Evolutionary conservation across 2,329 filamentous ascomycete genomes (phyloP).

Genomic region (Colletotrichum tabaci): DNA sequence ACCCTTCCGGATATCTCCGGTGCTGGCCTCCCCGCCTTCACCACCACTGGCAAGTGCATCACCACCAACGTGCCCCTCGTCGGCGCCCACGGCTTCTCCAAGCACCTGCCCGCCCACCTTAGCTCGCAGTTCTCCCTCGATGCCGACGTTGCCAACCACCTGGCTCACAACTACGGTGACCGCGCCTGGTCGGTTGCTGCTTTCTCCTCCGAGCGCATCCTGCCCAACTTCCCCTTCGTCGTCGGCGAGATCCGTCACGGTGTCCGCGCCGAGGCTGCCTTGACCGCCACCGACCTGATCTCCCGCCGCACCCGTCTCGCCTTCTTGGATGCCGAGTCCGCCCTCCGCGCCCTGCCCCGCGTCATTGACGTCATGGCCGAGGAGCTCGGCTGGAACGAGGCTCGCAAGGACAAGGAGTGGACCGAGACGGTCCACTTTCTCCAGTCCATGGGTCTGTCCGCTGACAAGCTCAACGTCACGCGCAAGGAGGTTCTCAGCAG

Average conservation of each 20-base stretch:
- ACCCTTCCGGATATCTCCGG: conserved; percentile 76
- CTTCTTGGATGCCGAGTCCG: conserved; percentile 82
- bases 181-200: conserved; percentile 80
- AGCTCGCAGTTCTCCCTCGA: conserved; percentile 53
- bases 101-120: conserved; percentile 52
- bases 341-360: conserved; percentile 76
- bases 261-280: conserved; percentile 80
- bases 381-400: conserved; percentile 75
- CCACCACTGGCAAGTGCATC: conserved; percentile 80
- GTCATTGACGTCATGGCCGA: conserved; percentile 82
- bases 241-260: conserved; percentile 83
- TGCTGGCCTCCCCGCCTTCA: conserved; percentile 61
- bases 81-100: conserved; percentile 80
- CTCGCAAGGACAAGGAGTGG: conserved; percentile 69
- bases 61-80: conserved; percentile 82
- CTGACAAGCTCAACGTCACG: conserved; percentile 47
- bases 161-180: conserved; percentile 60
- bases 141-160: conserved; percentile 58
- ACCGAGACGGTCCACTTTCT: conserved; percentile 67
- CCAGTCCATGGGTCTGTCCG: conserved; percentile 60
- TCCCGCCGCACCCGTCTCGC: conserved; percentile 79
- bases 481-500: conserved; percentile 48
- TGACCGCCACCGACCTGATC: conserved; percentile 80
- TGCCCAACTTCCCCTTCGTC: conserved; percentile 78
- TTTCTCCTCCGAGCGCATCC: conserved; percentile 68